Evolutionary conservation across 2,329 filamentous ascomycete species (phyloP).

Genomic region (Ilyonectria robusta): DNA sequence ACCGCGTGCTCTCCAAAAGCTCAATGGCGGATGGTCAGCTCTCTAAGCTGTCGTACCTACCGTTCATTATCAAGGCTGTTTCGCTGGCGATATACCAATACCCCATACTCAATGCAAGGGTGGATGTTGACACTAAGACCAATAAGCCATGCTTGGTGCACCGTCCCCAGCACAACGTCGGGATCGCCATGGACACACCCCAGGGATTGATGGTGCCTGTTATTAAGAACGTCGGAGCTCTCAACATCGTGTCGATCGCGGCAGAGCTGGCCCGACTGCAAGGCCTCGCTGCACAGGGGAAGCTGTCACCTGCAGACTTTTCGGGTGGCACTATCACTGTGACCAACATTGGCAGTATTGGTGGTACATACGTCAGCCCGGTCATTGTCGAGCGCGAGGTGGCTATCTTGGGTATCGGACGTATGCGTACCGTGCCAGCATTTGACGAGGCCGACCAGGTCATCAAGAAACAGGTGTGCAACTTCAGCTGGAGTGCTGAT

Average conservation of each 20-base stretch:
- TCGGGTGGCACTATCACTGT: slow-evolving; percentile 93
- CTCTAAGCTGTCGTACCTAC: slow-evolving; percentile 86
- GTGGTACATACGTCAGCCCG: slow-evolving; percentile 91
- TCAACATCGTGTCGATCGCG: slow-evolving; percentile 84
- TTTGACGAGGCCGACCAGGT: slow-evolving; percentile 76
- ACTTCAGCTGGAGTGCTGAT: slow-evolving; percentile 97
- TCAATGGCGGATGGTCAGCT: slow-evolving; percentile 63
- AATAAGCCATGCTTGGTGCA: slow-evolving; percentile 82
- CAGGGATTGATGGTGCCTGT: slow-evolving; percentile 91
- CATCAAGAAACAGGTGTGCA: slow-evolving; percentile 83
- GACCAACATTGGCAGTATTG: slow-evolving; percentile 96
- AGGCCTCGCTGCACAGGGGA: slow-evolving; percentile 79
- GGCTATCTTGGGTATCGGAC: slow-evolving; percentile 90
- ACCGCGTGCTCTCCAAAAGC: slow-evolving; percentile 67
- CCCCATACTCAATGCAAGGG: slow-evolving; percentile 88
- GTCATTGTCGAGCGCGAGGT: slow-evolving; percentile 94
- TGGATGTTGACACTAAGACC: slow-evolving; percentile 72
- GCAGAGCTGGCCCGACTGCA: slow-evolving; percentile 82
- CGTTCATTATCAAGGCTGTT: slow-evolving; percentile 96
- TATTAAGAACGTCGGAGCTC: slow-evolving; percentile 83
- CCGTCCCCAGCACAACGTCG: slow-evolving; percentile 92
- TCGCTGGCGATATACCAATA: slow-evolving; percentile 86
- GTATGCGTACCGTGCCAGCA: slow-evolving; percentile 83
- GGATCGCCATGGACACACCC: slow-evolving; percentile 95
- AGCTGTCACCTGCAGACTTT: slow-evolving; percentile 82